Conservation (phyloP, 2,329 filamentous ascomycete species). For the Cladophialophora yegresii region DNA sequence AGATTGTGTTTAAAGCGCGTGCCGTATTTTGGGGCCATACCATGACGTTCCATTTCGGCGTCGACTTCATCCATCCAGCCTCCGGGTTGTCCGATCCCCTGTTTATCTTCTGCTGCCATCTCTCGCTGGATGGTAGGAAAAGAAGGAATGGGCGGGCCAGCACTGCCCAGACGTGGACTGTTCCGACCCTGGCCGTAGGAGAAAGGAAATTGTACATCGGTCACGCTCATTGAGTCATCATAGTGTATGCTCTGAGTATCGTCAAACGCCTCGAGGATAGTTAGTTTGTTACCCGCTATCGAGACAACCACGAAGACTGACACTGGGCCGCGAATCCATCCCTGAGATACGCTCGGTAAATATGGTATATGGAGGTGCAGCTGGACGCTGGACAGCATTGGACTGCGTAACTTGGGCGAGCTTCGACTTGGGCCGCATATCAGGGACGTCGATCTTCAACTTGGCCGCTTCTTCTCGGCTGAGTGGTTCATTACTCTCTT, state of each 20-base stretch:
- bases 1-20: constrained; percentile 5
- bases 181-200: background rate
- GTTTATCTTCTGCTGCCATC: background rate
- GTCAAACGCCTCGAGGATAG: constrained; percentile 25
- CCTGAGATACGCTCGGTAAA: background rate
- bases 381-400: background rate
- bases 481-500: background rate
- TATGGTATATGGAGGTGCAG: constrained; percentile 1
- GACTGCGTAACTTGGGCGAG: background rate
- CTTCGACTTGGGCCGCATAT: constrained; percentile 18
- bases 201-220: constrained; percentile 12
- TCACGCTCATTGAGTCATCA: constrained; percentile 29
- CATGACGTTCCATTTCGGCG: constrained; percentile 20
- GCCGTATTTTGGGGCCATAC: constrained; percentile 16
- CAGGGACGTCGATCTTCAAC: constrained; percentile 26
- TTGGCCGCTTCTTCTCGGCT: constrained; percentile 12
- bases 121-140: background rate
- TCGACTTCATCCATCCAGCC: constrained; percentile 24
- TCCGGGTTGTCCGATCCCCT: background rate
- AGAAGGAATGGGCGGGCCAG: background rate
- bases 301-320: background rate
- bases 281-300: background rate
- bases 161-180: constrained; percentile 2
- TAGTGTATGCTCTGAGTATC: constrained; percentile 33
- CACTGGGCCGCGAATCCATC: background rate